These are phyloP conservation scores for Picocystis sp. DNA, from an alignment of 163 green algal species.

Conservation along the genomic window DNA sequence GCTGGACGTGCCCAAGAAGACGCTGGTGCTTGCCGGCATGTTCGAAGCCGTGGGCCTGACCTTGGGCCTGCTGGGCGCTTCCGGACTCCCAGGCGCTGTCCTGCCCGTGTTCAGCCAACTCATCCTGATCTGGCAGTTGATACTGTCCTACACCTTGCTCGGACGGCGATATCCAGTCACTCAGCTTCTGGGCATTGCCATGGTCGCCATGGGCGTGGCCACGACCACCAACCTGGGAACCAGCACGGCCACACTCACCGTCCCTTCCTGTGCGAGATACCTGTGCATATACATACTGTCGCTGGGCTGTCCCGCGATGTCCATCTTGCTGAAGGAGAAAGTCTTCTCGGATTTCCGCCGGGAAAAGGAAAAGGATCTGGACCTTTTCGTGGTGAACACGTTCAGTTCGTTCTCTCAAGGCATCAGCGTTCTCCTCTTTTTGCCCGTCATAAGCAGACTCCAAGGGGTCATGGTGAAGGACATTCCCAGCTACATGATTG, in stretches of 20 bases:
- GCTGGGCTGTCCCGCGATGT: constrained; percentile 46
- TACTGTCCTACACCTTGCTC: constrained; percentile 33
- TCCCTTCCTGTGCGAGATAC: constrained; percentile 7
- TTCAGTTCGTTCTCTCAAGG: constrained; percentile 37
- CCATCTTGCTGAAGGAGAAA: constrained; percentile 46
- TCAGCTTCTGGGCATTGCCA: constrained; percentile 23
- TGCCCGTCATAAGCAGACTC: constrained; percentile 31
- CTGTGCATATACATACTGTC: constrained; percentile 27
- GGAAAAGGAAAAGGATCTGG: constrained; percentile 23
- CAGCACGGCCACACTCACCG: constrained; percentile 5
- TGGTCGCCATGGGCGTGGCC: constrained; percentile 31
- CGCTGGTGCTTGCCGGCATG: constrained; percentile 26
- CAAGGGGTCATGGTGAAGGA: constrained; percentile 26
- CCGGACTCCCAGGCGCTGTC: constrained; percentile 29
- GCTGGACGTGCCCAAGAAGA: constrained; percentile 26
- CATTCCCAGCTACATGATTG: constrained; percentile 36
- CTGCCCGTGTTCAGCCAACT: constrained; percentile 31
- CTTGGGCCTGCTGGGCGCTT: constrained; percentile 36
- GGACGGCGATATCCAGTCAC: constrained; percentile 1
- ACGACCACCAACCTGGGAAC: constrained; percentile 25
- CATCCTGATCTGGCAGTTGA: constrained; percentile 50
- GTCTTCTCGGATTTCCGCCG: constrained; percentile 13
- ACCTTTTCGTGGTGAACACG: constrained; percentile 47
- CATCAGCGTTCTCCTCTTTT: constrained; percentile 28
- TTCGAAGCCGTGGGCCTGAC: constrained; percentile 41